Evolutionary conservation across 129 eudicot genomes (phyloP), one percentile per base, ranked within the genome.

Genomic region (Heracleum sosnowskyi): DNA sequence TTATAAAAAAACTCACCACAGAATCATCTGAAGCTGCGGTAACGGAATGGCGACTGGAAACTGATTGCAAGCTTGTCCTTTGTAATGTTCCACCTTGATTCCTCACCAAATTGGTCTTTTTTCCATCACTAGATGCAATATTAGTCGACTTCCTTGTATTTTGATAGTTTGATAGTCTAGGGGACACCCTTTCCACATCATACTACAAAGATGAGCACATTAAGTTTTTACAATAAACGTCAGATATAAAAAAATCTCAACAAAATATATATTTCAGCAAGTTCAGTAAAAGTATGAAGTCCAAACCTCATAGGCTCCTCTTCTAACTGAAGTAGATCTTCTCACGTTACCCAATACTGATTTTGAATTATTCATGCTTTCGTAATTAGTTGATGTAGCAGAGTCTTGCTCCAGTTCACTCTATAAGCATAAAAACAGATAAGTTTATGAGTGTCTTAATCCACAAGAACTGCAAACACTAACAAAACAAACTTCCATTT

Each of bases 21-120:
- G 90, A 82, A 87, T 83, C 88, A 82, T 89, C 91, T 69, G 84
- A 79, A 51, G 88, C 40, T n/a, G 66, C 69, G 28, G 74, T 33
- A 64, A 47, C 34, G 62, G 83, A 57, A 68, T 77, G 79, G 63
- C 75, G 79, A 11, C 33, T 49, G 45, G 79, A 63, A 44, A 42
- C 66, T 42, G 74, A 74, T 46, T 31, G 75, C 33, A 78, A 62
- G 81, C 80, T 84, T 28, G 64, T 51, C 37, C 69, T 68, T 34
- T 73, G 75, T 28, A 49, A 53, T 35, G 66, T 60, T 79, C 79
- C 80, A 22, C 63, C 77, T 44, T 35, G 57, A 55, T 69, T 86
- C 79, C 86, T 84, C 11, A 70, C 81, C 22, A 69, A 24, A 73
- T 69, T 79, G n/a, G 74, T 41, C 75, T 74, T 86, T 41, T 81